Conservation (phyloP, 306 rosid genomes). For the Casuarina glauca region DNA sequence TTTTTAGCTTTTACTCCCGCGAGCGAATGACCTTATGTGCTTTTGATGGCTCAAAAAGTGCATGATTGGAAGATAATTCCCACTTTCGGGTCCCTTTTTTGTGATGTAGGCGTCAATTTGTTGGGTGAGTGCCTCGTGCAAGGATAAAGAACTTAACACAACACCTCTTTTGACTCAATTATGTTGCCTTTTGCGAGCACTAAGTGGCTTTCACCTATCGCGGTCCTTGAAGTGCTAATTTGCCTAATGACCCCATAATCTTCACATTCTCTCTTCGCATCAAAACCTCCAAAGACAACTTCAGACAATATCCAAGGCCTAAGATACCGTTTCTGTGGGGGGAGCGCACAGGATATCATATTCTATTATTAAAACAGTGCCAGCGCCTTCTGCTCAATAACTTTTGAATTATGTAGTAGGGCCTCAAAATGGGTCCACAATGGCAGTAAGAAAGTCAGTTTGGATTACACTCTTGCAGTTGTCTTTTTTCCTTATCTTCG, state of each 20-base stretch:
- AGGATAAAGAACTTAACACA: constrained; percentile 4
- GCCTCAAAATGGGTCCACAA: not conserved
- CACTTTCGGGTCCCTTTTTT: not conserved
- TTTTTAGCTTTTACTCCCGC: not conserved
- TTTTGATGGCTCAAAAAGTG: constrained; percentile 39
- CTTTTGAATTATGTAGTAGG: not conserved
- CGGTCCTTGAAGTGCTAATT: not conserved
- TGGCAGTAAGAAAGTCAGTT: not conserved
- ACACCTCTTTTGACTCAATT: not conserved
- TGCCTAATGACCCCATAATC: not conserved
- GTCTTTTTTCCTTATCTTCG: too few relatives aligned
- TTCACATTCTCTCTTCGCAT: too few relatives aligned
- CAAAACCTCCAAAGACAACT: not conserved
- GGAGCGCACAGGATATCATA: not conserved
- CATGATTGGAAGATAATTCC: constrained; percentile 58
- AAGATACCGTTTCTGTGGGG: not conserved
- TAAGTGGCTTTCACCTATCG: not conserved
- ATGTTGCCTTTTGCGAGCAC: not conserved
- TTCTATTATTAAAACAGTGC: not conserved
- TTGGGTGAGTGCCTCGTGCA: constrained; percentile 12
- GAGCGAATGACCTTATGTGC: constrained; percentile 9
- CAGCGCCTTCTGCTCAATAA: not conserved
- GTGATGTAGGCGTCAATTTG: constrained; percentile 23
- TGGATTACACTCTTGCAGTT: not conserved
- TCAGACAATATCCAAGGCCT: not conserved